These are phyloP conservation scores for Medicago truncatula DNA, from an alignment of 306 rosid species.

Conservation along the genomic window MtrunA17r5.0-ANR NC_053042.1:49385001-49385500, in stretches of 20 bases:
- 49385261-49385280: conserved; percentile 2
- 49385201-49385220: neutral
- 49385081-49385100: neutral
- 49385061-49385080: too few species aligned
- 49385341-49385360: conserved; percentile 17
- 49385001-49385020: too few species aligned
- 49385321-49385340: conserved; percentile 37
- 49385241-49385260: conserved; percentile 2
- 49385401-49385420: conserved; percentile 45
- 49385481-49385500: conserved; percentile 10
- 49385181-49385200: neutral
- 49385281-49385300: neutral
- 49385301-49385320: conserved; percentile 8
- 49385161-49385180: neutral
- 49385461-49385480: conserved; percentile 36
- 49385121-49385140: neutral
- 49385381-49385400: conserved; percentile 40
- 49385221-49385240: conserved; percentile 8
- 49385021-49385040: too few species aligned
- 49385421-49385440: conserved; percentile 39
- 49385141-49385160: neutral
- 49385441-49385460: conserved; percentile 35
- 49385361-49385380: conserved; percentile 40
- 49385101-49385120: neutral
- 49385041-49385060: neutral